A percentile compares a stretch with the other conserved stretches of the same genome.
Conservation (phyloP, 2,329 filamentous ascomycete species). For the Eurotiales sp. region DNA sequence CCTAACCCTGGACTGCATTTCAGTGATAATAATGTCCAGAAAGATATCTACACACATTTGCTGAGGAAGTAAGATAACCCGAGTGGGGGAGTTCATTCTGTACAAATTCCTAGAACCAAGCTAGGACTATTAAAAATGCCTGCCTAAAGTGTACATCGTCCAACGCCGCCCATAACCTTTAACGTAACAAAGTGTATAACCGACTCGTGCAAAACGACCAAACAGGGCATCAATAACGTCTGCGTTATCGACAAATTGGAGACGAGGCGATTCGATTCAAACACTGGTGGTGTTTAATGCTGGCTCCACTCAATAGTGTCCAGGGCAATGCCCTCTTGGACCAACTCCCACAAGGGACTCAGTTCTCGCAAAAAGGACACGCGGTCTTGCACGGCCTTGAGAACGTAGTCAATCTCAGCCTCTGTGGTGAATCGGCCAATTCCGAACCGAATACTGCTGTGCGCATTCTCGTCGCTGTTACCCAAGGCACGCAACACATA, state of each 20-base stretch:
- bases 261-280: background rate
- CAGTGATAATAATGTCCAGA: background rate
- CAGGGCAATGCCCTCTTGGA: slow-evolving; percentile 92
- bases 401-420: slow-evolving; percentile 91
- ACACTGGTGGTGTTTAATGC: slow-evolving; percentile 56
- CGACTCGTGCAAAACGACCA: slow-evolving; percentile 16
- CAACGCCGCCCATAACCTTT: slow-evolving; percentile 25
- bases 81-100: slow-evolving; percentile 16
- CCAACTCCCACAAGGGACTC: slow-evolving; percentile 94
- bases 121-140: slow-evolving; percentile 8
- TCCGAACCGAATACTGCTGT: slow-evolving; percentile 96
- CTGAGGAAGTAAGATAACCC: no score
- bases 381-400: slow-evolving; percentile 82
- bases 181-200: slow-evolving; percentile 8
- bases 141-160: slow-evolving; percentile 21
- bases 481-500: slow-evolving; percentile 93
- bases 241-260: slow-evolving; percentile 1
- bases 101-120: slow-evolving; percentile 17
- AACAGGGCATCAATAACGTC: slow-evolving; percentile 14
- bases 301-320: slow-evolving; percentile 98
- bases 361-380: slow-evolving; percentile 92
- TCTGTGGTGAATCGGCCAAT: slow-evolving; percentile 97
- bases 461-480: slow-evolving; percentile 94
- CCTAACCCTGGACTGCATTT: background rate
- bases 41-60: no score